Base-by-base conservation (phyloP, 139 green algal species). In the Tetratostichococcus sp. region DNA sequence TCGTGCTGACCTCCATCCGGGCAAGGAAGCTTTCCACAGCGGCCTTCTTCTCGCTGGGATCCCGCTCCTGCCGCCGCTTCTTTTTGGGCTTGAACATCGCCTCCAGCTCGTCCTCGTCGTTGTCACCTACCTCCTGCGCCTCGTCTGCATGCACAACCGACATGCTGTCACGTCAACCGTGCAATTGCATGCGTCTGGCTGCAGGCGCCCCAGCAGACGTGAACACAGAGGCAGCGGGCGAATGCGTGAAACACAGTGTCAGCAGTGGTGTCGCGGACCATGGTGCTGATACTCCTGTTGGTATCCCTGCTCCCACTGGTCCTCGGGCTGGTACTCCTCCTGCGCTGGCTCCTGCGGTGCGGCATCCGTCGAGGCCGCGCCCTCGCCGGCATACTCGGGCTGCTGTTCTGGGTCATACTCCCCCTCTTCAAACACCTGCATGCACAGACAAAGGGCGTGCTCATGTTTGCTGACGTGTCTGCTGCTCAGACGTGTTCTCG, bases 1-100 rank as follows among this genome's bases (percentile, higher is more conserved):
- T n/a, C n/a, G n/a, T n/a, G n/a, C n/a, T n/a, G 11, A 62, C 69
- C 74, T 91, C 85, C 85, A 89, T 89, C 58, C 70, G 66, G 4
- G 75, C 73, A n/a, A 89, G 42, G 11, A 86, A 67, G 26, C 69
- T 74, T 30, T 89, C 83, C 42, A 88, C 83, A 1, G 31, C 42
- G 30, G 32, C 69, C 43, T 81, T 79, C 26, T 71, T 80, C 28
- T 86, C 74, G 2, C 23, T 26, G 16, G 8, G 32, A 0, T 35
- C 30, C 65, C 66, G 33, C 22, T 28, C 26, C 78, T 71, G 58
- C 69, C 59, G 30, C 25, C 42, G 73, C 4, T 35, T 5, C 65
- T 67, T 69, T 43, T 77, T 84, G 32, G 31, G 80, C 62, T 26
- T 73, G 34, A 72, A 80, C 73, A 74, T 85, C 2, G 59, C 71